Conservation (phyloP, 2,329 filamentous ascomycete genomes). For the Aspergillus sergii region DNA sequence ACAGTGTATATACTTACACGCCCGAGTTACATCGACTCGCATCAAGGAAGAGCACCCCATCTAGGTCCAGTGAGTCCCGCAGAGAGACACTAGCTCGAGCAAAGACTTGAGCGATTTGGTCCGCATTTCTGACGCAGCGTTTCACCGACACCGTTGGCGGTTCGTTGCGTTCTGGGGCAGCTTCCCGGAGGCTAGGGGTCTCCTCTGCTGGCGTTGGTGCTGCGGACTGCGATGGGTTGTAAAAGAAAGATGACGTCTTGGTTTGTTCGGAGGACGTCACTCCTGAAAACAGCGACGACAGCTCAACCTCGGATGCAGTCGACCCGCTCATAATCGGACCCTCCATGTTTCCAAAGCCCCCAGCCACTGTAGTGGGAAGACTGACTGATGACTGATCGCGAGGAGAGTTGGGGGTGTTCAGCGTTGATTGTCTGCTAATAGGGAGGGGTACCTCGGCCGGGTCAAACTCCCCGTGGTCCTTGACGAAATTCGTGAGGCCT, state of each 20-base stretch:
- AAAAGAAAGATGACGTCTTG: slow-evolving; percentile 6
- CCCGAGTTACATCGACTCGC: slow-evolving; percentile 23
- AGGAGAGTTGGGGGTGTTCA: slow-evolving; percentile 1
- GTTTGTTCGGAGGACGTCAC: slow-evolving; percentile 14
- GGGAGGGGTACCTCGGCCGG: slow-evolving; percentile 20
- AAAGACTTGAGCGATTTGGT: slow-evolving; percentile 34
- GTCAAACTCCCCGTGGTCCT: slow-evolving; percentile 37
- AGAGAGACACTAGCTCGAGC: slow-evolving; percentile 48
- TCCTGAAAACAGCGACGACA: slow-evolving; percentile 16
- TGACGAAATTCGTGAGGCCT: slow-evolving; percentile 53
- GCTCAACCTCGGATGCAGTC: slow-evolving; percentile 11
- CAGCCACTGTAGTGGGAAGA: background rate
- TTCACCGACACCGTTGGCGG: slow-evolving; percentile 16
- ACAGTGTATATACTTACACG: slow-evolving; percentile 14
- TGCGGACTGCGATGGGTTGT: background rate
- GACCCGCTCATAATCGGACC: background rate
- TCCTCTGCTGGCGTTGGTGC: background rate
- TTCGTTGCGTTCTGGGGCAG: slow-evolving; percentile 8
- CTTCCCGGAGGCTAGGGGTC: slow-evolving; percentile 19
- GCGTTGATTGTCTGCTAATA: slow-evolving; percentile 4
- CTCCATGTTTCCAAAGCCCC: background rate
- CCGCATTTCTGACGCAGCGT: slow-evolving; percentile 5
- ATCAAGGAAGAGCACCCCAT: slow-evolving; percentile 38
- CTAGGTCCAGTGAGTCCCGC: slow-evolving; percentile 42
- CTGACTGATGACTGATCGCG: background rate